Evolutionary conservation across 2,329 filamentous ascomycete genomes (phyloP).

Genomic region (Fusarium sp.): DNA sequence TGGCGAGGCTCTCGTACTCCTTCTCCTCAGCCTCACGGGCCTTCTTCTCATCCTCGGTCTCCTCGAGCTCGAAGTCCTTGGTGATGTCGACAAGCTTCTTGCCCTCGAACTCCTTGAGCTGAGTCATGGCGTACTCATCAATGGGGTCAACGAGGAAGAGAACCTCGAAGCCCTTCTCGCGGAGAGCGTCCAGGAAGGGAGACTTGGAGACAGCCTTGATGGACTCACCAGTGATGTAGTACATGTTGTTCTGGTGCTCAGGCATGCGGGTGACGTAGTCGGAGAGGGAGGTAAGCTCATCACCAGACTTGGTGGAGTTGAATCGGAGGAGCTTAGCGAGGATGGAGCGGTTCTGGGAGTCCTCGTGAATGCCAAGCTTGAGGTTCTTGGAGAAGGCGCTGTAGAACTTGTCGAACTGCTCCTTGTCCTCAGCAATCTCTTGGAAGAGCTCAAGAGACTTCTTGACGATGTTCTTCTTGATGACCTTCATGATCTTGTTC

Average conservation of each 20-base stretch:
- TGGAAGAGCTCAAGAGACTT: conserved; percentile 99
- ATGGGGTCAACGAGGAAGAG: conserved; percentile 99
- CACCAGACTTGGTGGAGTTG: conserved; percentile 98
- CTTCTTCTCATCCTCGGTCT: conserved; percentile 99
- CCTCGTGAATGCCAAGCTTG: conserved; percentile 99
- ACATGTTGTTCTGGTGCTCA: conserved; percentile 99
- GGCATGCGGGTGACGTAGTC: conserved; percentile 99
- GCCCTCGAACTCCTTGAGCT: conserved; percentile 99
- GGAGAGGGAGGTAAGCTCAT: conserved; percentile 90
- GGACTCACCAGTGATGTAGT: conserved; percentile 99
- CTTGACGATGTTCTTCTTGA: conserved; percentile 99
- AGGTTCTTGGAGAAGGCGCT: conserved; percentile 99
- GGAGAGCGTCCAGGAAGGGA: conserved; percentile 97
- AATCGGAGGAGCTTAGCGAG: conserved; percentile 99
- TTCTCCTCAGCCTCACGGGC: conserved; percentile 96
- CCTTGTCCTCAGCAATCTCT: conserved; percentile 99
- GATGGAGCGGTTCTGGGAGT: conserved; percentile 91
- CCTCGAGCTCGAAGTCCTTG: conserved; percentile 99
- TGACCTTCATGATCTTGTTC: conserved; percentile 99
- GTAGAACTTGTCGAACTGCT: conserved; percentile 99
- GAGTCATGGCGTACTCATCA: conserved; percentile 99
- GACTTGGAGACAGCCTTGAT: conserved; percentile 98
- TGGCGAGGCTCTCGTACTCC: conserved; percentile 93
- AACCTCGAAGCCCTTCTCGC: conserved; percentile 99
- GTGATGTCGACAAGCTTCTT: conserved; percentile 99